phyloP scores from a whole-genome alignment of 2,329 filamentous ascomycete genomes.

The Claviceps sp. region DNA sequence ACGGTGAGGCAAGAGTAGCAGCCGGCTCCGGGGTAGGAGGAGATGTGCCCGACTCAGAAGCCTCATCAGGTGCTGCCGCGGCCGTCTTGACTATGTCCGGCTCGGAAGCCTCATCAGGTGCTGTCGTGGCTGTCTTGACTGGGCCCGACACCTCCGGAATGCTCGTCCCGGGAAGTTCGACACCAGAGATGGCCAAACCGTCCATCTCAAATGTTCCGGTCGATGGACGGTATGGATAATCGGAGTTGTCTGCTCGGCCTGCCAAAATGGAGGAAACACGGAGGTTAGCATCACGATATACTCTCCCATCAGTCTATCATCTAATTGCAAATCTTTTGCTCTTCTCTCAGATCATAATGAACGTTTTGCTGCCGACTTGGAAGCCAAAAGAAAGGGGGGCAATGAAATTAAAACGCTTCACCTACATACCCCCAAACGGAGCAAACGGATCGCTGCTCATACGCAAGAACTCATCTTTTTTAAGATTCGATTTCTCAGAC shows the following conservation, averaged over 20 bases:
- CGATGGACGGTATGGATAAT: conserved; percentile 14
- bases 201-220: conserved; percentile 26
- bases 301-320: neutral
- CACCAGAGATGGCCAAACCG: conserved; percentile 16
- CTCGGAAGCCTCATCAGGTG: too few species aligned
- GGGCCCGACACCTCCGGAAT: conserved; percentile 2
- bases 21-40: conserved; percentile 14
- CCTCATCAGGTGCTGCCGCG: too few species aligned
- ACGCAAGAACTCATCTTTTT: conserved; percentile 12
- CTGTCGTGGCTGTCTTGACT: too few species aligned
- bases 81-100: too few species aligned
- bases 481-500: conserved; percentile 4
- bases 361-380: too few species aligned
- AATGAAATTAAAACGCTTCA: neutral
- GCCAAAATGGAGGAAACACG: neutral
- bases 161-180: conserved; percentile 20
- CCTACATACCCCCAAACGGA: conserved; percentile 28
- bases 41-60: too few species aligned
- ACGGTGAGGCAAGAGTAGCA: conserved; percentile 22
- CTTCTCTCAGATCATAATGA: too few species aligned
- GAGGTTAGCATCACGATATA: neutral
- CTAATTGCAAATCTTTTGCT: neutral
- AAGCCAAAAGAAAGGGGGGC: too few species aligned
- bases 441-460: conserved; percentile 24
- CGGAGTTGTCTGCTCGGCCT: conserved; percentile 21